A percentile compares a stretch with the other conserved stretches of the same genome.
phyloP scores from a whole-genome alignment of 2,329 filamentous ascomycete species.

The Penicillium sp. region DNA sequence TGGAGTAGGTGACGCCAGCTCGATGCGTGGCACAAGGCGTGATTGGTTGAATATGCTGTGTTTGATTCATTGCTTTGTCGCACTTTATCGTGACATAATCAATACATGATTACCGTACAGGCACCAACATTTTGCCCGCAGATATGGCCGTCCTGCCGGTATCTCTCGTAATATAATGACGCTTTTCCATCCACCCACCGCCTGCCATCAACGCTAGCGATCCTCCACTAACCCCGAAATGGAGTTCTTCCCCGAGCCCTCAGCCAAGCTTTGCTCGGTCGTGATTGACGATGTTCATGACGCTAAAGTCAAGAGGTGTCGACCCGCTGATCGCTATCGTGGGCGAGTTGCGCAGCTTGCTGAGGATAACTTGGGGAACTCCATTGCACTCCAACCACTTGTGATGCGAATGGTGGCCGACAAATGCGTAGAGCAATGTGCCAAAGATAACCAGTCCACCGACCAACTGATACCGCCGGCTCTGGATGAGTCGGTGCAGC shows the following conservation, averaged over 20 bases:
- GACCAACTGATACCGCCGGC: neutral
- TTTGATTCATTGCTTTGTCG: neutral
- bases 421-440: neutral
- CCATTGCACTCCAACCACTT: conserved; percentile 1
- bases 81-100: neutral
- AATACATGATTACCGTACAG: neutral
- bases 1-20: conserved; percentile 21
- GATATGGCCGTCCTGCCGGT: neutral
- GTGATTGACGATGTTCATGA: neutral
- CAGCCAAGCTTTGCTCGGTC: conserved; percentile 4
- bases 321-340: neutral
- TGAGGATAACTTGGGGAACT: neutral
- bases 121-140: neutral
- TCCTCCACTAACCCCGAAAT: neutral
- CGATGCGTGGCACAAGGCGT: conserved; percentile 10
- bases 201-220: neutral
- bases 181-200: neutral
- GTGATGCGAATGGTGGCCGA: neutral
- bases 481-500: neutral
- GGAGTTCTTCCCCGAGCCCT: neutral
- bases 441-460: neutral
- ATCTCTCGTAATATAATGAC: neutral
- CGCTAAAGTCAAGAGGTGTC: neutral
- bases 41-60: conserved; percentile 5
- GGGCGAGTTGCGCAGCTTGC: neutral